These are phyloP conservation scores for Leccinum aurantiacum DNA, from an alignment of 768 basidiomycete species.

Conservation along the genomic window DNA sequence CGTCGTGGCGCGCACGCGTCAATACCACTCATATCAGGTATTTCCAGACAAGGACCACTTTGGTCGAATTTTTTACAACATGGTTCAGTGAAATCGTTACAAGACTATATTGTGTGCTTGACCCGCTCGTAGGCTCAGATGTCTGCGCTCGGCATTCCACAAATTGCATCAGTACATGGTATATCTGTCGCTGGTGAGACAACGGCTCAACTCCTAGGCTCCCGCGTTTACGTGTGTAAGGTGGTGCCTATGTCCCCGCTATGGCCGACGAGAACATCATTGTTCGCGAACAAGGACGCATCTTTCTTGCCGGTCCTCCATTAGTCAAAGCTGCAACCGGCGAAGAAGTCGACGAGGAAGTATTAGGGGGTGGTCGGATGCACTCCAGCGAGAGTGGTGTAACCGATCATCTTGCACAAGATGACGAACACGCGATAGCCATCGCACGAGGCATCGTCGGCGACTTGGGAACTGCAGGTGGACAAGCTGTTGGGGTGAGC, in stretches of 20 bases:
- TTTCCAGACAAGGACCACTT: constrained; percentile 97
- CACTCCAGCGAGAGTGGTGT: constrained; percentile 91
- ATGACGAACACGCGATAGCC: constrained; percentile 82
- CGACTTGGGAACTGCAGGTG: constrained; percentile 70
- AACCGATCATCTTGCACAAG: constrained; percentile 81
- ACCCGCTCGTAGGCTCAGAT: constrained; percentile 70
- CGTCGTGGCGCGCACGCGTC: neutral
- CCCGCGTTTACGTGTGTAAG: constrained; percentile 34
- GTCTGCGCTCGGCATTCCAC: constrained; percentile 88
- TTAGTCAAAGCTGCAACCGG: constrained; percentile 94
- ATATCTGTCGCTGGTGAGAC: constrained; percentile 81
- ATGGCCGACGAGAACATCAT: constrained; percentile 96
- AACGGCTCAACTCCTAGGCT: neutral
- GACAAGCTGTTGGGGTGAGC: constrained; percentile 50
- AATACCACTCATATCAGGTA: constrained; percentile 41
- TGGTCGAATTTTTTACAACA: constrained; percentile 95
- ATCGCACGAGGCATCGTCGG: constrained; percentile 76
- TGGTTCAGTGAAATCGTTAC: constrained; percentile 49
- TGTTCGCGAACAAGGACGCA: constrained; percentile 86
- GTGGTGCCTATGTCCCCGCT: constrained; percentile 92
- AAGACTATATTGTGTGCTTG: constrained; percentile 4
- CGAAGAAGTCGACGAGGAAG: constrained; percentile 90
- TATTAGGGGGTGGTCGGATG: constrained; percentile 88
- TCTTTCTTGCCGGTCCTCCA: constrained; percentile 93
- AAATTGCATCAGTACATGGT: constrained; percentile 91